Conservation (phyloP, 805 yeast genomes). For the Zygosaccharomyces kombuchaensis region DNA sequence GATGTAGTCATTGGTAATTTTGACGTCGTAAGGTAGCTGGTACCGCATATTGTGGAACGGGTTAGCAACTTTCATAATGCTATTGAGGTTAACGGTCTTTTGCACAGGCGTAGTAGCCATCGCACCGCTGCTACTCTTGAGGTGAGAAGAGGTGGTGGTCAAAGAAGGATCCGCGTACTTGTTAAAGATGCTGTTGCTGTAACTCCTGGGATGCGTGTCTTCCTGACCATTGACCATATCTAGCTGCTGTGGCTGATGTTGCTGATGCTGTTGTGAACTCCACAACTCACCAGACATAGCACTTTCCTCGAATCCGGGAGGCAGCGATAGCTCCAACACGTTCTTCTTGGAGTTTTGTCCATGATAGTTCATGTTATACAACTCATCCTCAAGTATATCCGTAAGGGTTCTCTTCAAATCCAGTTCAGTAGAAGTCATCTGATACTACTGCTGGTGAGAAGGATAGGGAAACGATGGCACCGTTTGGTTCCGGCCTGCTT, state of each 20-base stretch:
- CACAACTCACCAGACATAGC: constrained; percentile 5
- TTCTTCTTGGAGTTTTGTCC: constrained; percentile 10
- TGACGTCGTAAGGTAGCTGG: constrained; percentile 15
- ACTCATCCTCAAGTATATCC: constrained; percentile 35
- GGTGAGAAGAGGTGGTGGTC: constrained; percentile 27
- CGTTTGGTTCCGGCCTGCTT: constrained; percentile 1
- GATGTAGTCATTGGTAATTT: constrained; percentile 13
- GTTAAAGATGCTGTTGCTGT: constrained; percentile 21
- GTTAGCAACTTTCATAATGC: constrained; percentile 20
- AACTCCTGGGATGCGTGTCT: background rate
- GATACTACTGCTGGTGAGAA: background rate
- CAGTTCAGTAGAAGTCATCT: constrained; percentile 18
- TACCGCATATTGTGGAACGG: constrained; percentile 13
- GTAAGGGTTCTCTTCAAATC: constrained; percentile 30
- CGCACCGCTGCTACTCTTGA: constrained; percentile 1
- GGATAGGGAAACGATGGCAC: background rate
- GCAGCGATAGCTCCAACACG: constrained; percentile 11
- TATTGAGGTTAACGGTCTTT: constrained; percentile 28
- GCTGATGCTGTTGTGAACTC: background rate
- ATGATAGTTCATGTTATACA: constrained; percentile 23
- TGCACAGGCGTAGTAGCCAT: constrained; percentile 18
- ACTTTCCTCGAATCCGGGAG: constrained; percentile 11
- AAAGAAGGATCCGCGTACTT: constrained; percentile 35
- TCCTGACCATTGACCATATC: background rate
- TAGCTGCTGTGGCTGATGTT: constrained; percentile 5